These are phyloP conservation scores for Zasmidium cellare DNA, from an alignment of 2,329 filamentous ascomycete genomes.

Conservation along the genomic window DNA sequence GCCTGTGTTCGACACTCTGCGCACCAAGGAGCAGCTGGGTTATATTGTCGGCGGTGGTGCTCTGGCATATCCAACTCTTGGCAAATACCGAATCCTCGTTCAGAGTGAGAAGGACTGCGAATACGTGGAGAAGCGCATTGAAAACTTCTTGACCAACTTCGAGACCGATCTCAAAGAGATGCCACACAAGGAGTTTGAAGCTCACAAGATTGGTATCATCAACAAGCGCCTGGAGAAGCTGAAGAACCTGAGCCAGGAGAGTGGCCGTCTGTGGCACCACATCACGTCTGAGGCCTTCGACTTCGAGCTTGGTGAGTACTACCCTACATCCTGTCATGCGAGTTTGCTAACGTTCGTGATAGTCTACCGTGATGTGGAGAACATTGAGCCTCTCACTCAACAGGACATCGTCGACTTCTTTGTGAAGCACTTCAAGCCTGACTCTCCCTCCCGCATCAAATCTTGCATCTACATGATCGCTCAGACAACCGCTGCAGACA, in stretches of 20 bases:
- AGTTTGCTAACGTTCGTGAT: constrained; percentile 9
- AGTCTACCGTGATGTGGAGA: constrained; percentile 75
- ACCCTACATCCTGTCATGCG: constrained; percentile 1
- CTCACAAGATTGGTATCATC: constrained; percentile 85
- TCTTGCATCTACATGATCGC: constrained; percentile 80
- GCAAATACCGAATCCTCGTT: constrained; percentile 82
- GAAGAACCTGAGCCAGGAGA: constrained; percentile 88
- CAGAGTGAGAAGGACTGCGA: constrained; percentile 85
- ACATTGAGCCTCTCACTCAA: constrained; percentile 75
- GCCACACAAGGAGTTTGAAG: constrained; percentile 81
- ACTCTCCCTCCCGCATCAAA: constrained; percentile 74
- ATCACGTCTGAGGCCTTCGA: constrained; percentile 85
- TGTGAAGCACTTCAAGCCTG: constrained; percentile 70
- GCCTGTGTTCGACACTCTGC: constrained; percentile 88
- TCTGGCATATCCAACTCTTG: constrained; percentile 70
- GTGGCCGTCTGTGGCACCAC: constrained; percentile 77
- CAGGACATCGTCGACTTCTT: constrained; percentile 79
- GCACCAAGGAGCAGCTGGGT: constrained; percentile 95
- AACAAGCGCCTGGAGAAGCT: constrained; percentile 85
- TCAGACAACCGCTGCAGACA: constrained; percentile 53
- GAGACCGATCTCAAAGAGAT: constrained; percentile 69
- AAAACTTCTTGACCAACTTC: constrained; percentile 74
- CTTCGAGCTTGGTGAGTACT: constrained; percentile 73
- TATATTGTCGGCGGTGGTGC: constrained; percentile 91
- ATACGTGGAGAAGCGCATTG: constrained; percentile 85